Conservation (phyloP, 306 rosid species). For the Medicago lupulina region DNA sequence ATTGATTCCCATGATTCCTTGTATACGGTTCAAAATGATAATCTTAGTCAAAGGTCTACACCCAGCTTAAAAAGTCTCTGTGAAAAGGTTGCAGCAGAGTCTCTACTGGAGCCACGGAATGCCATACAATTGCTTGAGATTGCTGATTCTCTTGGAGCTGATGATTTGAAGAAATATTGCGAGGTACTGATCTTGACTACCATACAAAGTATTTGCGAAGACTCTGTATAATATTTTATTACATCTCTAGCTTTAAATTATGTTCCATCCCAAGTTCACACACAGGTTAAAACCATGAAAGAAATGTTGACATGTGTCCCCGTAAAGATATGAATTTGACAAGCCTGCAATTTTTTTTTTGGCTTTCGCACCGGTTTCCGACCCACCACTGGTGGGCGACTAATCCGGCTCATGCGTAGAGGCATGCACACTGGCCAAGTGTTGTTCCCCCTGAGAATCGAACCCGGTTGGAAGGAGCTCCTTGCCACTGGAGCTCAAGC, state of each 20-base stretch:
- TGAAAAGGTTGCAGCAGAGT: slow-evolving; percentile 85
- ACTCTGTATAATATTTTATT: background rate
- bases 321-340: slow-evolving; percentile 7
- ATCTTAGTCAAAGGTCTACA: slow-evolving; percentile 44
- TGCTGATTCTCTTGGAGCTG: slow-evolving; percentile 84
- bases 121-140: slow-evolving; percentile 87
- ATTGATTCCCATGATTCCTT: slow-evolving; percentile 49
- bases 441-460: too few species aligned
- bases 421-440: too few species aligned
- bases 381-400: too few species aligned
- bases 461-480: too few species aligned
- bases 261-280: background rate
- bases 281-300: background rate
- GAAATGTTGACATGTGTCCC: background rate
- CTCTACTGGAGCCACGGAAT: slow-evolving; percentile 94
- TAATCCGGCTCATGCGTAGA: too few species aligned
- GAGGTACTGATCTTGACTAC: slow-evolving; percentile 62
- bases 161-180: slow-evolving; percentile 80
- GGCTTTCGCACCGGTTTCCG: too few species aligned
- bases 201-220: slow-evolving; percentile 14
- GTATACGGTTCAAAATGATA: slow-evolving; percentile 47
- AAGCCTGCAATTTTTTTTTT: too few species aligned
- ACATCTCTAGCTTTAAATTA: slow-evolving; percentile 9
- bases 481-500: too few species aligned
- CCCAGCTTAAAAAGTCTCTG: slow-evolving; percentile 91